Percentiles rank a stretch among this genome's conserved stretches.
Conservation (phyloP, 23 red algal species). For the Gracilaria domingensis region DNA sequence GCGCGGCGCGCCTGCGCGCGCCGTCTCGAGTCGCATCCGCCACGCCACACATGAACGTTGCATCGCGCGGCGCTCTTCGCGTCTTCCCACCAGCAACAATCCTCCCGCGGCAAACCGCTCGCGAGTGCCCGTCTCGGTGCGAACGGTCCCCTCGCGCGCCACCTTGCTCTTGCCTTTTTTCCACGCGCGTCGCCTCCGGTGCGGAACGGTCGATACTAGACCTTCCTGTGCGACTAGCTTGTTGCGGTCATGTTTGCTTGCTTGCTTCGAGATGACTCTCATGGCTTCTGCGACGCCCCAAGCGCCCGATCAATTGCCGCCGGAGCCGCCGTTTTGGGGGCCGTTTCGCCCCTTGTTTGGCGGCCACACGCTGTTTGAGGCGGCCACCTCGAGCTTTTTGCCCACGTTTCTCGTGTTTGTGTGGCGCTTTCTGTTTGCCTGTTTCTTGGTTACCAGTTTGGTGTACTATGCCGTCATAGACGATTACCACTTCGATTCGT, state of each 20-base stretch:
- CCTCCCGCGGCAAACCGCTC: no score
- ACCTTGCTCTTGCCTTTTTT: background rate
- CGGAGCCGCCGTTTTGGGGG: slow-evolving; percentile 49
- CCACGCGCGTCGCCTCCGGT: background rate
- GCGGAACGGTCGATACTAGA: background rate
- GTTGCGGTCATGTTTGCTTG: slow-evolving; percentile 6
- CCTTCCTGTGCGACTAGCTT: no score
- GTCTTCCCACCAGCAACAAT: no score
- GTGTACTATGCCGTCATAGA: slow-evolving; percentile 14
- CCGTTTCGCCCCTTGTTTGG: slow-evolving; percentile 68
- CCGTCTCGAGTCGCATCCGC: background rate
- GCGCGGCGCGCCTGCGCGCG: no score
- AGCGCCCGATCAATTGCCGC: slow-evolving; percentile 25
- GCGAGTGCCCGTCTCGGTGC: no score
- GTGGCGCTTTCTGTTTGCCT: slow-evolving; percentile 61
- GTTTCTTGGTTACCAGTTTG: slow-evolving; percentile 44
- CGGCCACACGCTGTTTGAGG: slow-evolving; percentile 54
- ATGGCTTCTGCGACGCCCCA: slow-evolving; percentile 12
- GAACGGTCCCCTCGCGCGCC: slow-evolving; percentile 1
- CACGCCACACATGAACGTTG: background rate
- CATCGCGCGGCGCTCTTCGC: no score
- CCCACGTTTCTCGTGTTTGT: slow-evolving; percentile 44
- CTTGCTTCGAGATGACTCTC: background rate
- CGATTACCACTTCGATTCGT: slow-evolving; percentile 19
- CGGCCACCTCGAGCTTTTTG: slow-evolving; percentile 64